These are phyloP conservation scores for Chlorencoelia australis DNA, from an alignment of 2,329 filamentous ascomycete species.

Conservation along the genomic window DNA sequence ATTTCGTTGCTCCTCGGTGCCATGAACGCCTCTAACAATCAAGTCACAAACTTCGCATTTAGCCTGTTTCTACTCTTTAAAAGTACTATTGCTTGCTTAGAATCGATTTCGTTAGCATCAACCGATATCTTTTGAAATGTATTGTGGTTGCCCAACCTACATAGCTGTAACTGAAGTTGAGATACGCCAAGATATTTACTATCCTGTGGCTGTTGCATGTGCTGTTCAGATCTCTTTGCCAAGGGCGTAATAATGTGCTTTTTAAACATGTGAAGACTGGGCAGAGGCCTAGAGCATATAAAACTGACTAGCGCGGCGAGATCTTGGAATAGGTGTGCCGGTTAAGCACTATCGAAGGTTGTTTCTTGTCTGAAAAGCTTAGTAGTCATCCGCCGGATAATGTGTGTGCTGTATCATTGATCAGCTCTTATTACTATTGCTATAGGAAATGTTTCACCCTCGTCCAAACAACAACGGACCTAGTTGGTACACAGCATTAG, in stretches of 20 bases:
- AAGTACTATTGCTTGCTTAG: slow-evolving; percentile 4
- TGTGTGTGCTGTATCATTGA: slow-evolving; percentile 31
- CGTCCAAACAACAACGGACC: neutral
- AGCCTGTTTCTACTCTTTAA: slow-evolving; percentile 3
- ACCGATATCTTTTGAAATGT: slow-evolving; percentile 8
- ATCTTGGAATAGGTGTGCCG: slow-evolving; percentile 22
- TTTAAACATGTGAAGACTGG: slow-evolving; percentile 6
- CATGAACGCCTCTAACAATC: slow-evolving; percentile 6
- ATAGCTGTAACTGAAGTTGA: slow-evolving; percentile 11
- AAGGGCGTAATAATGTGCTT: slow-evolving; percentile 16
- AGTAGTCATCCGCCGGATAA: slow-evolving; percentile 38
- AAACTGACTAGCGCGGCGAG: slow-evolving; percentile 23
- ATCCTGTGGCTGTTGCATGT: neutral
- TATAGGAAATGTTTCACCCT: neutral
- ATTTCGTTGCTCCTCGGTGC: slow-evolving; percentile 7
- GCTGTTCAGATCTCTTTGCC: slow-evolving; percentile 18
- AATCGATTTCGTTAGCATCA: slow-evolving; percentile 1
- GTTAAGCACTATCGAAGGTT: slow-evolving; percentile 29
- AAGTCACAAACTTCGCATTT: slow-evolving; percentile 7
- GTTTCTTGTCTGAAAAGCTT: slow-evolving; percentile 33
- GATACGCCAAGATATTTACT: slow-evolving; percentile 10
- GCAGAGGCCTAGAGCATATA: slow-evolving; percentile 6
- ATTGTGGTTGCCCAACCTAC: slow-evolving; percentile 13
- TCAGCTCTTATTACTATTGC: neutral
- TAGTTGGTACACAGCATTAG: neutral